Conservation (phyloP, 257 asterid genomes). For the Orobanche coerulescens region DNA sequence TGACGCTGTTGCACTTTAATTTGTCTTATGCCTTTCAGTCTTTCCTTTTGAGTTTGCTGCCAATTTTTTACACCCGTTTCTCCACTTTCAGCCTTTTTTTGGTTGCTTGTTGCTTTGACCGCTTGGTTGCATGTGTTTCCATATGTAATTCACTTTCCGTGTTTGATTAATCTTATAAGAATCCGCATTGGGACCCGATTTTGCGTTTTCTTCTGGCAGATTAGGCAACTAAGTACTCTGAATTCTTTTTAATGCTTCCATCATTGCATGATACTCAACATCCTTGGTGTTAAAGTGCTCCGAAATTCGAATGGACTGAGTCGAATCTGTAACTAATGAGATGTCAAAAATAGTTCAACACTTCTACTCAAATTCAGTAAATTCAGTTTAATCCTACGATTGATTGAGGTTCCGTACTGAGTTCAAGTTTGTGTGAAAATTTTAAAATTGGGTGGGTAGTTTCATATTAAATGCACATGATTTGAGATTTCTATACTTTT, state of each 20-base stretch:
- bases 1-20: neutral
- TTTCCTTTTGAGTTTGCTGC: neutral
- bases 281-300: neutral
- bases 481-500: too few species aligned
- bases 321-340: too few species aligned
- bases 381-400: too few species aligned
- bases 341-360: too few species aligned
- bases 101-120: neutral
- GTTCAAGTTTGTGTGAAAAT: too few species aligned
- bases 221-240: neutral
- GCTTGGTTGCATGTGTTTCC: conserved; percentile 6
- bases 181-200: too few species aligned
- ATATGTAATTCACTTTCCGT: too few species aligned
- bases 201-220: neutral
- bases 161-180: neutral
- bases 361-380: too few species aligned
- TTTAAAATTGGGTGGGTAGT: too few species aligned
- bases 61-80: too few species aligned
- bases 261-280: neutral
- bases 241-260: neutral
- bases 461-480: too few species aligned
- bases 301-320: too few species aligned
- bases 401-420: neutral
- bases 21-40: neutral
- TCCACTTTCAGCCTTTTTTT: neutral